Conservation (phyloP, 768 basidiomycete species). For the Leucogyrophana mollusca region DNA sequence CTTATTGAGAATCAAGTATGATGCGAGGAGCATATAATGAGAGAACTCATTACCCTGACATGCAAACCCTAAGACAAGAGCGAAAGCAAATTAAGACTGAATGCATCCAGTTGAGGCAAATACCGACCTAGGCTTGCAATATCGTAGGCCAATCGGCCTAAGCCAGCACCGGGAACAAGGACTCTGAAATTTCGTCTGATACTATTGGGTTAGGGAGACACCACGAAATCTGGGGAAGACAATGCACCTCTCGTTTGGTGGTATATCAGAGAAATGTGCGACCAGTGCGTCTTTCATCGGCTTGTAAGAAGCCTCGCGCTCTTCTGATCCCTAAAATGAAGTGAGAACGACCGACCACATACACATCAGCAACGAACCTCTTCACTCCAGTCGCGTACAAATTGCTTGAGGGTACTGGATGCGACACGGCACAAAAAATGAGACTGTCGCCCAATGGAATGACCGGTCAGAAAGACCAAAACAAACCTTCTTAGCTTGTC, state of each 20-base stretch:
- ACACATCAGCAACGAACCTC: slow-evolving; percentile 46
- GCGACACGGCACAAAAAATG: no score
- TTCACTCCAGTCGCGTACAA: slow-evolving; percentile 90
- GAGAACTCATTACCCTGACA: slow-evolving; percentile 97
- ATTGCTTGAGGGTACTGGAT: slow-evolving; percentile 77
- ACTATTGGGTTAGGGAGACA: slow-evolving; percentile 4
- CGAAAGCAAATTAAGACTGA: neutral
- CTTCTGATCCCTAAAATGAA: slow-evolving; percentile 57
- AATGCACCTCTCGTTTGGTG: slow-evolving; percentile 50
- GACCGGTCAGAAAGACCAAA: no score
- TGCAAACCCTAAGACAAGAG: slow-evolving; percentile 62
- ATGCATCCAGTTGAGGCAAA: neutral
- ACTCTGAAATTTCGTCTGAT: slow-evolving; percentile 60
- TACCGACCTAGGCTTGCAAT: slow-evolving; percentile 72
- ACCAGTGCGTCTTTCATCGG: slow-evolving; percentile 81
- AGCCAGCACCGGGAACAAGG: slow-evolving; percentile 87
- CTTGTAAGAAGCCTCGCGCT: slow-evolving; percentile 76
- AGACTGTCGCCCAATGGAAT: no score
- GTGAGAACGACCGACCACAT: neutral
- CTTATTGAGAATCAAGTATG: slow-evolving; percentile 87
- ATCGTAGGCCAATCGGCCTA: slow-evolving; percentile 88
- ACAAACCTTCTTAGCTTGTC: slow-evolving; percentile 71
- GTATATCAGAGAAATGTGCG: slow-evolving; percentile 56
- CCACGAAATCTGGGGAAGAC: neutral
- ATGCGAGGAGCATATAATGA: slow-evolving; percentile 90